Base-by-base conservation (phyloP, 2,329 filamentous ascomycete species). In the Tympanopsis confertula region DNA sequence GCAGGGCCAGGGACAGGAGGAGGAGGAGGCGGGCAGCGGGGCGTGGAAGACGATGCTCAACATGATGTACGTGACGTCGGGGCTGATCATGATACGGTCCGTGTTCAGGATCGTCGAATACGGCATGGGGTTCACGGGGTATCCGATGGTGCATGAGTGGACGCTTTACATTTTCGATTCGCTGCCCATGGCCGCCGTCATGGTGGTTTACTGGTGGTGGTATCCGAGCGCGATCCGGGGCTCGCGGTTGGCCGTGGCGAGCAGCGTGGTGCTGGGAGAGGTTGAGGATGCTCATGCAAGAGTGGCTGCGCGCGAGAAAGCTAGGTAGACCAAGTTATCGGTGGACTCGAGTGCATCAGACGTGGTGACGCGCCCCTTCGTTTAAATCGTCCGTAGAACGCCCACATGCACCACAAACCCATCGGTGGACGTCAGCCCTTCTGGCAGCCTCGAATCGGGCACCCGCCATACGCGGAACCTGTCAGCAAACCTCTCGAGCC, bases 341-440 rank as follows among this genome's bases (percentile, higher is more conserved):
- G n/a, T n/a, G n/a, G n/a, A n/a, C n/a, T n/a, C n/a, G n/a, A n/a
- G n/a, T n/a, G n/a, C n/a, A n/a, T n/a, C n/a, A 17, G 5, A 15
- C 5, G 29, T n/a, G n/a, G n/a, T 5, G n/a, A n/a, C 29, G n/a
- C 5, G 14, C 29, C 5, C 29, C 18, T n/a, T 5, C n/a, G 14
- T 19, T 19, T 14, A 12, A 22, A 42, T 37, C 32, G 29, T 28
- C 35, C 62, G 67, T 43, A 88, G 58, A 17, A 88, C 55, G 12
- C 86, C 82, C 15, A 93, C 48, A 62, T 96, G 87, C 5, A 95
- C 74, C 20, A 85, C 78, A 59, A 93, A 94, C 4, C 88, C 88
- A 17, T 74, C 75, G 13, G 71, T 71, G 5, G 74, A 66, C 40
- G 65, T 66, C 46, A 94, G 54, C 1, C 66, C 72, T 13, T 63